Base-by-base conservation (phyloP, 1,284 basidiomycete genomes). In the Rhodotorula sp. region DNA sequence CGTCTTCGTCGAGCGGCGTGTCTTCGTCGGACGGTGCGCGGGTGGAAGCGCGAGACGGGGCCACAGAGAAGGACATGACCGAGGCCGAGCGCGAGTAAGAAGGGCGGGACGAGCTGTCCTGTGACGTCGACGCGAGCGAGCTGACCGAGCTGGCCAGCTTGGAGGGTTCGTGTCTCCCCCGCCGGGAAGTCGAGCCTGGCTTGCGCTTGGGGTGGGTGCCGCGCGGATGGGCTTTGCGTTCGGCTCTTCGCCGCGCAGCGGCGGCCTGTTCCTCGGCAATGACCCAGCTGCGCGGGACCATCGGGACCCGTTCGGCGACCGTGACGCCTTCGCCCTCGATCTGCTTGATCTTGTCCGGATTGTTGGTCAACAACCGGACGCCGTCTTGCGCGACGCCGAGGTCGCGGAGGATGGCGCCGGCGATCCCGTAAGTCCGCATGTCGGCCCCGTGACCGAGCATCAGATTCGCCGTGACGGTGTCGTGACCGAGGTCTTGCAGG, bases 391-490 rank as follows among this genome's bases (percentile, higher is more conserved):
- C 87, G 21, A 98, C 83, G 5, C 91, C 91, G 10, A 99, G 84
- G 82, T 99, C 96, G 15, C 88, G 86, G 76, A 99, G 81, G 75
- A 99, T 98, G 52, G 91, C 93, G 12, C 86, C 90, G 0, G 96
- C 95, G 68, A 99, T 86, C 76, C 91, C 92, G 83, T 99, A 99
- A 59, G 89, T 90, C 49, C 97, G 87, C 81, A 97, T 92, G 82
- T 99, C 97, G 7, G 97, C 95, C 69, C 89, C 86, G 81, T 97
- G 92, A 3, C 97, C 97, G 34, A 99, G 88, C 85, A 98, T 87
- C 58, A 99, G 84, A 82, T 99, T 99, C 58, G 97, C 97, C 14
- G 91, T 90, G 76, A 99, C 97, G 5, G 97, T 99, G 83, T 99
- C 97, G 80, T 98, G 93, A 0, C 97, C 97, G 67, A 99, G 85